Conservation (phyloP, 1,284 basidiomycete genomes). For the Bondarzewia mesenterica region DNA sequence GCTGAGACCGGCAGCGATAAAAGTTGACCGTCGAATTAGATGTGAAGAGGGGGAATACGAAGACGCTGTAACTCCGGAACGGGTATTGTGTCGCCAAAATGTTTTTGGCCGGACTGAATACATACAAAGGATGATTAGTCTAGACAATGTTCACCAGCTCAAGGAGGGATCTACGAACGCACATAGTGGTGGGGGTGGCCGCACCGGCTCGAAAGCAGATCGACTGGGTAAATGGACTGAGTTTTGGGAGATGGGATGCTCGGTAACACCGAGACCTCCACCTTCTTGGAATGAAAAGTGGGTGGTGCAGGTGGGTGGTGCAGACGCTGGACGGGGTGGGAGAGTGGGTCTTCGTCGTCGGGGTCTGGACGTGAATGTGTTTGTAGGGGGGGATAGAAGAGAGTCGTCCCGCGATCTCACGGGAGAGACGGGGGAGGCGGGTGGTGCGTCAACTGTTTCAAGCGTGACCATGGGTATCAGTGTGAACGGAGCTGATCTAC, state of each 20-base stretch:
- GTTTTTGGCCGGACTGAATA: conserved; percentile 55
- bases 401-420: conserved; percentile 10
- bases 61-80: conserved; percentile 55
- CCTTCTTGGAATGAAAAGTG: conserved; percentile 1
- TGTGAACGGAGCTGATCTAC: not conserved
- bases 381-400: conserved; percentile 8
- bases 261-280: conserved; percentile 2
- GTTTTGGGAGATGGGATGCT: conserved; percentile 15
- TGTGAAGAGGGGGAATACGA: conserved; percentile 63
- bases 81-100: conserved; percentile 61
- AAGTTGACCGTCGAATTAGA: conserved; percentile 63
- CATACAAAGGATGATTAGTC: not conserved
- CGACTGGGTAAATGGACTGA: conserved; percentile 21
- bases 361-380: conserved; percentile 5
- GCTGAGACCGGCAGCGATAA: conserved; percentile 59
- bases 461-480: conserved; percentile 2
- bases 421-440: not conserved
- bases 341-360: not conserved
- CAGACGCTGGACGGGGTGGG: conserved; percentile 18
- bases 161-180: conserved; percentile 23
- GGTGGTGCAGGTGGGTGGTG: conserved; percentile 16
- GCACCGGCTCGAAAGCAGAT: conserved; percentile 23
- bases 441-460: not conserved
- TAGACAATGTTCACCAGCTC: not conserved
- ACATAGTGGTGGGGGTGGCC: conserved; percentile 56